Base-by-base conservation (phyloP, 257 asterid genomes). In the Forsythia suspensa region DNA sequence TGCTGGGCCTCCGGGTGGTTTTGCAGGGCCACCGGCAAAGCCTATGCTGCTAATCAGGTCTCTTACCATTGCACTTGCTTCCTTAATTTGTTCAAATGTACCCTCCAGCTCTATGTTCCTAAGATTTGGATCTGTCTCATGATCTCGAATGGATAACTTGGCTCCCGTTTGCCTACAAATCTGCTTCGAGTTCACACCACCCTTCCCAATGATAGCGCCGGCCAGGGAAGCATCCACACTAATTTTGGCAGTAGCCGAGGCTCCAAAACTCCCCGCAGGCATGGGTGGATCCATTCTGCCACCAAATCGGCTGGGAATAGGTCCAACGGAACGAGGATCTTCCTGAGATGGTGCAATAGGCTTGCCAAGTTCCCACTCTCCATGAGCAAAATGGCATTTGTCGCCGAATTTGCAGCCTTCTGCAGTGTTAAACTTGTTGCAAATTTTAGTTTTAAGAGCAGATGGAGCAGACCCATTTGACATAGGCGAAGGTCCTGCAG, bases 401-500 rank as follows among this genome's bases (percentile, higher is more conserved):
- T 93, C 92, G 2, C 98, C 98, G 16, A 86, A 95, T 82, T 92
- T 95, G 92, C 99, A 95, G 44, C 99, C 98, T 78, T 91, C 99
- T 2, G 94, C 93, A 4, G 91, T 84, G 86, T 85, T 91, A 85
- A 43, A 93, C 71, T 85, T 93, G 88, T 84, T 91, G 92, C 99
- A 95, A 38, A 95, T 76, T 84, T 90, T 91, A 78, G 93, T 88
- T 75, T 95, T 95, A 24, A 89, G 81, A 41, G 83, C 82, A 29
- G 82, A n/a, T 2, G 90, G 82, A 72, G 87, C 63, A 8, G 93
- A 81, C n/a, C 95, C 96, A 15, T 90, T 91, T 72, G 86, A 86
- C 69, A 44, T 16, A 15, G 88, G 79, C 0, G 82, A 83, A 36
- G 89, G 84, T 12, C 87, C 89, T 3, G 87, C 61, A 79, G 92